Evolutionary conservation across 2,329 filamentous ascomycete genomes (phyloP).

Genomic region (Leptographium lundbergii): DNA sequence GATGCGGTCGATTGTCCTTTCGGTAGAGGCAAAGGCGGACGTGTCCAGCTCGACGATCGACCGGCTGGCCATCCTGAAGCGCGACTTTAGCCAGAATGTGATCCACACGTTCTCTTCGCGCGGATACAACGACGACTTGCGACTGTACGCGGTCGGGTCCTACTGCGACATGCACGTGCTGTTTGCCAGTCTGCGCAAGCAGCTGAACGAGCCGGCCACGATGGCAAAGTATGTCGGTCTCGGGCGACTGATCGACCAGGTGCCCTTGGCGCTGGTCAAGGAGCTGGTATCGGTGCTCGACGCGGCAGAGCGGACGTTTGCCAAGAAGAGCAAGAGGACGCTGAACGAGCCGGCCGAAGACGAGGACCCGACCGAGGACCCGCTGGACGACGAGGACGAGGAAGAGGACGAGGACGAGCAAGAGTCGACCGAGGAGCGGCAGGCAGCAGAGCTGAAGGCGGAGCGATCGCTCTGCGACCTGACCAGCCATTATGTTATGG

Average conservation of each 20-base stretch:
- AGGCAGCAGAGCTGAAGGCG: slow-evolving; percentile 56
- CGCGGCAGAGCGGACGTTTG: slow-evolving; percentile 61
- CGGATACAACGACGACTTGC: slow-evolving; percentile 62
- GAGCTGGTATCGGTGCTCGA: slow-evolving; percentile 68
- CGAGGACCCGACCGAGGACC: slow-evolving; percentile 57
- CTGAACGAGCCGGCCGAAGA: slow-evolving; percentile 55
- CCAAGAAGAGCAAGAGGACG: slow-evolving; percentile 53
- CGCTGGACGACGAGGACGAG: slow-evolving; percentile 45
- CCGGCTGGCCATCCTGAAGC: slow-evolving; percentile 40
- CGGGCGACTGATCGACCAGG: slow-evolving; percentile 52
- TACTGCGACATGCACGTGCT: slow-evolving; percentile 73
- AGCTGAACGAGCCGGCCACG: slow-evolving; percentile 30
- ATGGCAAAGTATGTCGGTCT: slow-evolving; percentile 41
- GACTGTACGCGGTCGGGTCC: slow-evolving; percentile 60
- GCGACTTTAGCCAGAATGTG: slow-evolving; percentile 47
- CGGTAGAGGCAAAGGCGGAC: slow-evolving; percentile 40
- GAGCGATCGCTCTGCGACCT: slow-evolving; percentile 81
- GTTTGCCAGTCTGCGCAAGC: slow-evolving; percentile 58
- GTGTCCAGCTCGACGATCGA: slow-evolving; percentile 48
- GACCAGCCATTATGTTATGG: slow-evolving; percentile 72
- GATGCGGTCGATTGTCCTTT: slow-evolving; percentile 44
- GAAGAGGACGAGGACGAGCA: slow-evolving; percentile 54
- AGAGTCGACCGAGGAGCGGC: slow-evolving; percentile 45
- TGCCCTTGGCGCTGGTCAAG: slow-evolving; percentile 49
- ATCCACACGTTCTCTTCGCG: slow-evolving; percentile 57